Evolutionary conservation across 2,329 filamentous ascomycete species (phyloP), one percentile per base, ranked within the genome.

Genomic region (Lomentospora prolificans): DNA sequence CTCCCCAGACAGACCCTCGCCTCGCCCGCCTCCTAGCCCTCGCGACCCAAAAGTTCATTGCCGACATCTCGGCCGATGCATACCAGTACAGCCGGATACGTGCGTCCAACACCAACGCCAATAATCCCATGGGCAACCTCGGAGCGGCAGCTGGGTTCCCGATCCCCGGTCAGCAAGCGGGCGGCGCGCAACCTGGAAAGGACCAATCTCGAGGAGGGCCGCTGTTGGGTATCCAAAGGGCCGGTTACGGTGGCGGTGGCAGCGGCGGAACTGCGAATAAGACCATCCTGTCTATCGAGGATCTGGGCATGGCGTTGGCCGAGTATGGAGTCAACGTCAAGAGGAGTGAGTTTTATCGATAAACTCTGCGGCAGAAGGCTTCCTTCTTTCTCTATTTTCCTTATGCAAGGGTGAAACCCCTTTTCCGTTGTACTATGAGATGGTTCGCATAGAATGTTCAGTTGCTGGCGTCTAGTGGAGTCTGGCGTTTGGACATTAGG

Each of bases 301-400:
- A 99, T 69, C 71, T 99, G 64, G 94, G 94, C 14, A 97, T 97
- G 90, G 94, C 94, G 1, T 92, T 97, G 28, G 89, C 89, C 30
- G 94, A 99, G 76, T 99, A 97, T 68, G 94, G 94, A 1, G 90
- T 99, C 54, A 99, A 96, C 67, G 88, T 97, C 55, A 97, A 96
- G 82, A 81, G 94, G 61, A 91, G 92, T 66, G 94, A 99, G 74
- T 99, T 97, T 68, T 99, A 99, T 70, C 81, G 91, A 64, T 96
- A 63, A 65, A 19, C 10, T 17, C 17, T 10, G 24, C 14, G 25
- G 19, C n/a, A n/a, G n/a, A n/a, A n/a, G n/a, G n/a, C n/a, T n/a
- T n/a, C 28, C 4, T 28, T n/a, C 6, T 25, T 25, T 19, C 25
- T 25, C 25, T 50, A 7, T 7, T 24, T 6, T 50, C 19, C n/a